phyloP scores from a whole-genome alignment of 2,329 filamentous ascomycete species.

The Pestalotiopsis sp. region DNA sequence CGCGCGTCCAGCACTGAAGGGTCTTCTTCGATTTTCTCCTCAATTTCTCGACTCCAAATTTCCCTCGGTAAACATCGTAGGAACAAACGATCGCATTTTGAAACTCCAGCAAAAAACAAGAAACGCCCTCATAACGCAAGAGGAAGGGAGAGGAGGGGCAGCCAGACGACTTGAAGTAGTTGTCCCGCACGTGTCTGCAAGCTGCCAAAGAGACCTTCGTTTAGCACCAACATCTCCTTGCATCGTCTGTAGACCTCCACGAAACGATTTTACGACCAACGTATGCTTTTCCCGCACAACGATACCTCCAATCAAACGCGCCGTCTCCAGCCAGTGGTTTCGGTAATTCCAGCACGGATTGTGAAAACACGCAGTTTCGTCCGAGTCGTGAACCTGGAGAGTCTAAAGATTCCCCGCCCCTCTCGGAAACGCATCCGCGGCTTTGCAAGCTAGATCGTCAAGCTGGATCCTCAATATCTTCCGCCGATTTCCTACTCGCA shows the following conservation, averaged over 20 bases:
- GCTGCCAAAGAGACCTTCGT: neutral
- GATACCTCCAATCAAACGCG: neutral
- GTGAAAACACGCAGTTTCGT: neutral
- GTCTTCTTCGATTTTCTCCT: no score
- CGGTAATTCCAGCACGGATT: neutral
- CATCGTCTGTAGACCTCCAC: neutral
- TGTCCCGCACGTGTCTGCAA: neutral
- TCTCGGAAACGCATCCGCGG: constrained; percentile 18
- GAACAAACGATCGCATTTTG: no score
- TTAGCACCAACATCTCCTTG: neutral
- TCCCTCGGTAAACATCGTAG: no score
- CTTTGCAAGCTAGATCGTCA: constrained; percentile 65
- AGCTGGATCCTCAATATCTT: constrained; percentile 71
- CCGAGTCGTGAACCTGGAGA: constrained; percentile 7
- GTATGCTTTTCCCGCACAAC: neutral
- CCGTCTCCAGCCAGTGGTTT: neutral
- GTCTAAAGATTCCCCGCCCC: neutral
- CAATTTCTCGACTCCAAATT: no score
- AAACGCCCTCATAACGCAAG: no score
- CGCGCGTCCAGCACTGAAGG: no score
- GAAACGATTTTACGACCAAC: neutral
- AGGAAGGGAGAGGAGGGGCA: neutral
- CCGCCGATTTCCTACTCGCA: constrained; percentile 83
- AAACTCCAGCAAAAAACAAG: no score
- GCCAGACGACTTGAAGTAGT: neutral